Percentiles rank a stretch among this genome's conserved stretches.
These are phyloP conservation scores for Prunella vulgaris DNA, from an alignment of 257 asterid genomes.

Conservation along the genomic window DNA sequence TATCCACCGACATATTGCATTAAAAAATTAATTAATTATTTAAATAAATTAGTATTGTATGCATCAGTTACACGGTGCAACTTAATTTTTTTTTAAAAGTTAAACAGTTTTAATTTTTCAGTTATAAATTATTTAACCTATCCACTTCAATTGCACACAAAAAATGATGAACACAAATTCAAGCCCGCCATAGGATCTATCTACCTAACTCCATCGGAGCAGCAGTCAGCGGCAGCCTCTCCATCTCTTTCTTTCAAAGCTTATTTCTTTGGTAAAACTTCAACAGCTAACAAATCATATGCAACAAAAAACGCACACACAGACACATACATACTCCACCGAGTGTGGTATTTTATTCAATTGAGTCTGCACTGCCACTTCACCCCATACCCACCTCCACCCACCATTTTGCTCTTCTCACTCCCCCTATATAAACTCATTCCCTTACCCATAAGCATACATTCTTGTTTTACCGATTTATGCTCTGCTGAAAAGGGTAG, in stretches of 20 bases:
- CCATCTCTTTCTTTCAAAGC: slow-evolving; percentile 10
- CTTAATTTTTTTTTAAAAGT: no score
- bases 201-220: slow-evolving; percentile 20
- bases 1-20: no score
- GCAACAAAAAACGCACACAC: background rate
- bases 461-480: slow-evolving; percentile 9
- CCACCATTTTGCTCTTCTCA: background rate
- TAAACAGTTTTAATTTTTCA: no score
- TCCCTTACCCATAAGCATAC: slow-evolving; percentile 1
- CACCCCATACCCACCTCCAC: background rate
- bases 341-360: background rate
- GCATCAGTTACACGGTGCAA: no score
- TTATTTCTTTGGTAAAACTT: slow-evolving; percentile 8
- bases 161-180: background rate
- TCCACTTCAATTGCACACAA: background rate
- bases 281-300: slow-evolving; percentile 8
- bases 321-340: background rate
- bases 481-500: slow-evolving; percentile 8
- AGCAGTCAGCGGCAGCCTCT: background rate
- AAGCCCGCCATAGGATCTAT: slow-evolving; percentile 22
- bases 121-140: no score
- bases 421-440: slow-evolving; percentile 8
- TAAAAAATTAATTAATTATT: no score
- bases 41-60: no score
- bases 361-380: background rate